Base-by-base conservation (phyloP, 148 eudicot species). In the Rhododendron ovatum region DNA sequence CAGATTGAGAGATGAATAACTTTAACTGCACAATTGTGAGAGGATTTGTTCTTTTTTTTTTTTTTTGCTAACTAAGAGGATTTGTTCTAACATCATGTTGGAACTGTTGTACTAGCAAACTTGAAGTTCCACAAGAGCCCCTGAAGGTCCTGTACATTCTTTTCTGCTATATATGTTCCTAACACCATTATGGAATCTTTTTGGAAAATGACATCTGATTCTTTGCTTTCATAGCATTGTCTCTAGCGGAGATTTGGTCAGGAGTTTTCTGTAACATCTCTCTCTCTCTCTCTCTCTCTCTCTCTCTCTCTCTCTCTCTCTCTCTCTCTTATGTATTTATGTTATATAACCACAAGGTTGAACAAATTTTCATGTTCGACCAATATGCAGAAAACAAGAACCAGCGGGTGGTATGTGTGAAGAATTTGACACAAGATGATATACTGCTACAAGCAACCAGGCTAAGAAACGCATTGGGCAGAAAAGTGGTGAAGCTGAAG, bases 401-500 rank as follows among this genome's bases (percentile, higher is more conserved):
- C 83, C 93, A 94, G 86, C 85, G 98, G 53, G 98, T 92, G 33
- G 88, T 96, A 65, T 94, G 96, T 65, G 96, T 95, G 82, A 94
- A 92, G 92, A 96, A 96, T 84, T 50, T 93, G 95, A 87, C 86
- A 4, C 92, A 93, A 41, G 96, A 94, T 80, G 99, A 93, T 17
- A 74, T 96, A 84, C 93, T 93, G 82, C 86, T 86, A 14, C 91
- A 93, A 69, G 95, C 99, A 43, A 96, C 94, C 30, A 95, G 95
- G 86, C 89, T 95, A 77, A 93, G 99, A 85, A 95, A 93, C 87
- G 90, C 98, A 51, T 81, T 92, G 88, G 99, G 98, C 83, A 94
- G 98, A 85, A 96, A 96, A 88, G 99, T 93, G 87, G 87, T 93
- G 87, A 96, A 96, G 91, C 86, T 96, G 92, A 95, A 90, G 92